Base-by-base conservation (phyloP, 345 rosid species). In the Citrus unshiu region DNA sequence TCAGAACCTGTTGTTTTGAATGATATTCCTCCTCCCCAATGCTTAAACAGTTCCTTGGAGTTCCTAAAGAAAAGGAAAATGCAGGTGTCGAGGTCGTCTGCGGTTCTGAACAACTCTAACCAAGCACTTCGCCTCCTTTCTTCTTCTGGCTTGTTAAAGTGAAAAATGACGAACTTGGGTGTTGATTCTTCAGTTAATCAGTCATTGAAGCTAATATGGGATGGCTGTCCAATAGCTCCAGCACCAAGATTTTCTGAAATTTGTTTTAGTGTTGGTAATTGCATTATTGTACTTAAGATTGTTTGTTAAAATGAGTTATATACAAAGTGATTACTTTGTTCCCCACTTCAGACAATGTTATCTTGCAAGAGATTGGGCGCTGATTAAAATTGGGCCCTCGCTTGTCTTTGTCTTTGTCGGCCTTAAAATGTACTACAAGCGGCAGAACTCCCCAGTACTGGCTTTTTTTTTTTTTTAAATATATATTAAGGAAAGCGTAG, bases 11-110 rank as follows among this genome's bases (percentile, higher is more conserved):
- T 94, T 87, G 82, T 96, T 77, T 83, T 91, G 83, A 84, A 88
- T 22, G 97, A 96, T 22, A 85, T 91, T 27, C 89, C 92, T 14
- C 93, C 93, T 43, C 91, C 97, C 8, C 88, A 46, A 71, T 96
- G 98, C 84, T 79, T 90, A 80, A 90, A 90, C 76, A 89, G 27
- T 73, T 91, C 93, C 25, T 75, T 93, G 86, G 95, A 94, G 64
- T 96, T 96, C 84, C 87, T 96, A 85, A 96, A 90, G 86, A 89
- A 84, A 77, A 90, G 91, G 87, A 96, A 87, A 84, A 88, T 88
- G 86, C 93, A 86, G 86, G 92, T 94, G 74, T 72, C 93, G 2
- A 86, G 99, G 77, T 96, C 98, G n/a, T 79, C 91, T 49, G 79
- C 94, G 2, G 88, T 91, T 78, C 82, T 96, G 86, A 86, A 88